A percentile compares a stretch with the other conserved stretches of the same genome.
These are phyloP conservation scores for Candida ponderosae DNA, from an alignment of 805 yeast species.

Conservation along the genomic window DNA sequence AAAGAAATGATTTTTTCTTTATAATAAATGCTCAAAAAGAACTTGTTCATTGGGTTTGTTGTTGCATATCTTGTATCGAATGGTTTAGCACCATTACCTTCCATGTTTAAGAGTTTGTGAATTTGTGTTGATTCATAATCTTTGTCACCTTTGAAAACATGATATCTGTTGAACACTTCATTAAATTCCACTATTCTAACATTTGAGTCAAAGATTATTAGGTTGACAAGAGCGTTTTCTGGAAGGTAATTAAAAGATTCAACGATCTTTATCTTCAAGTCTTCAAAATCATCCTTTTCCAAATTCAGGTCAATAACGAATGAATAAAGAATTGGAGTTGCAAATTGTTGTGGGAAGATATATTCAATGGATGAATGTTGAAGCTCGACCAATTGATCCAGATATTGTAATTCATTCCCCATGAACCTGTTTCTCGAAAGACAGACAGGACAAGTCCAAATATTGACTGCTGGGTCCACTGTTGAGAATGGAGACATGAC, in stretches of 20 bases:
- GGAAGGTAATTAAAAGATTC: slow-evolving; percentile 67
- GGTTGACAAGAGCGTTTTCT: slow-evolving; percentile 73
- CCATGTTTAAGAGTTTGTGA: slow-evolving; percentile 42
- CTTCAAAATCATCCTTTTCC: slow-evolving; percentile 71
- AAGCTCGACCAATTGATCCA: slow-evolving; percentile 68
- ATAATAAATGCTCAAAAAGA: not conserved
- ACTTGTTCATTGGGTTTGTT: not conserved
- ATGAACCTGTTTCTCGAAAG: slow-evolving; percentile 67
- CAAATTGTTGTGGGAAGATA: slow-evolving; percentile 65
- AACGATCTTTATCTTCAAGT: slow-evolving; percentile 65
- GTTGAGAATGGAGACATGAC: slow-evolving; percentile 80
- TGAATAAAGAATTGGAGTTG: slow-evolving; percentile 69
- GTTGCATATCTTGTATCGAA: not conserved
- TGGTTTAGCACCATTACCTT: not conserved
- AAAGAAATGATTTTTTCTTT: too few relatives aligned
- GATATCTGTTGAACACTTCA: slow-evolving; percentile 56
- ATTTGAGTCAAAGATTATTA: slow-evolving; percentile 78
- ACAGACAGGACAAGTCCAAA: slow-evolving; percentile 85
- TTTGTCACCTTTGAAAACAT: slow-evolving; percentile 76
- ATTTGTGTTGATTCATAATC: slow-evolving; percentile 49
- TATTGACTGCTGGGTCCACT: slow-evolving; percentile 61
- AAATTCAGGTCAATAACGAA: slow-evolving; percentile 83
- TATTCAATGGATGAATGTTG: slow-evolving; percentile 72
- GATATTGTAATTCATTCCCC: slow-evolving; percentile 55
- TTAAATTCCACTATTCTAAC: slow-evolving; percentile 79